These are phyloP conservation scores for Dicorynia guianensis DNA, from an alignment of 306 rosid genomes.

Conservation along the genomic window DNA sequence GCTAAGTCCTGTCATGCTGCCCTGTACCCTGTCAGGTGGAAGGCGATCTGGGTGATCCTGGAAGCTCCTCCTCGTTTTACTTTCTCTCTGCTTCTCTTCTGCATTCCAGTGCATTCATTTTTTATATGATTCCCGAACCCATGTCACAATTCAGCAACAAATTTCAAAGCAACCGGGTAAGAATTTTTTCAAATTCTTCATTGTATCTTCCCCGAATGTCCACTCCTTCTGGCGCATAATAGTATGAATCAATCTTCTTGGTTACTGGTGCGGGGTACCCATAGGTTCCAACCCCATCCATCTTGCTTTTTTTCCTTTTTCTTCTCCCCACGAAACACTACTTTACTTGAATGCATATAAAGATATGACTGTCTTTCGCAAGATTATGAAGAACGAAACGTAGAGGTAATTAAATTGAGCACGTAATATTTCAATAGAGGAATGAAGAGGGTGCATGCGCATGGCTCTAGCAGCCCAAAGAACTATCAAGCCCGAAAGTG, in stretches of 20 bases:
- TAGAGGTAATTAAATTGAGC: too few species aligned
- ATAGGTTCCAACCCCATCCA: slow-evolving; percentile 52
- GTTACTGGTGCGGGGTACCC: slow-evolving; percentile 22
- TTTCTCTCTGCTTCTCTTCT: slow-evolving; percentile 72
- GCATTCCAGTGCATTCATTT: slow-evolving; percentile 78
- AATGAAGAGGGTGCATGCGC: too few species aligned
- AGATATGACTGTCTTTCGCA: slow-evolving; percentile 13
- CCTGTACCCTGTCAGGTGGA: slow-evolving; percentile 91
- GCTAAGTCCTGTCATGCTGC: slow-evolving; percentile 92
- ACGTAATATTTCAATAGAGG: too few species aligned
- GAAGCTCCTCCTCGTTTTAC: slow-evolving; percentile 74
- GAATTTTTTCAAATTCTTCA: slow-evolving; percentile 64
- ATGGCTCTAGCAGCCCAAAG: too few species aligned
- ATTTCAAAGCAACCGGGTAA: slow-evolving; percentile 76
- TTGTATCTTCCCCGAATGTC: slow-evolving; percentile 80
- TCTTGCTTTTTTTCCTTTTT: background rate
- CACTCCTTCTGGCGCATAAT: slow-evolving; percentile 75
- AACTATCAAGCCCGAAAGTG: too few species aligned
- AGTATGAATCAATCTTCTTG: slow-evolving; percentile 38
- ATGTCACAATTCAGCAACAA: slow-evolving; percentile 73
- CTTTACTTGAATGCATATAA: background rate
- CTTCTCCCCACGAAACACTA: background rate
- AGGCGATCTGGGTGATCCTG: slow-evolving; percentile 76
- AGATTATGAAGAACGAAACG: background rate
- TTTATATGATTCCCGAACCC: slow-evolving; percentile 72